A percentile compares a stretch with the other conserved stretches of the same genome.
These are phyloP conservation scores for Globisporangium abappressorium DNA, from an alignment of 352 stramenopile genomes.

Conservation along the genomic window DNA sequence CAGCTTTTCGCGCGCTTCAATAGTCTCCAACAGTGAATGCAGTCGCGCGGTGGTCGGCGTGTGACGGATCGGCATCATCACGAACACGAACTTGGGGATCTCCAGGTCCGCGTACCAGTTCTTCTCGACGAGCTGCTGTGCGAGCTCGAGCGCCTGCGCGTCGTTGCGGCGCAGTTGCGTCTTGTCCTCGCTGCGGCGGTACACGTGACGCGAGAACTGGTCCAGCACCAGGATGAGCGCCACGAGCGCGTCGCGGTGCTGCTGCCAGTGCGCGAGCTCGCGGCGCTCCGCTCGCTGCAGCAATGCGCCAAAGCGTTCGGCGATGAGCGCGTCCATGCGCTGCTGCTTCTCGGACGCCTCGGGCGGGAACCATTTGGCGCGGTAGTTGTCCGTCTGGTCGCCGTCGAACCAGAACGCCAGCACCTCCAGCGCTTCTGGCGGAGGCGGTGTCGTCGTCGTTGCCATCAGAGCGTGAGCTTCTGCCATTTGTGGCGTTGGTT, in stretches of 20 bases:
- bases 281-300: slow-evolving; percentile 16
- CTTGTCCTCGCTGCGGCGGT: slow-evolving; percentile 35
- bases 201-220: slow-evolving; percentile 84
- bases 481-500: background rate
- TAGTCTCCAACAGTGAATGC: slow-evolving; percentile 42
- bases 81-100: slow-evolving; percentile 68
- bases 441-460: background rate
- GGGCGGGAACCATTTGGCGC: slow-evolving; percentile 32
- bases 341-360: slow-evolving; percentile 25
- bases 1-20: slow-evolving; percentile 40
- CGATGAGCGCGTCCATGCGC: slow-evolving; percentile 21
- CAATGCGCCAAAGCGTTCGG: slow-evolving; percentile 13
- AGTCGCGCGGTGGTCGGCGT: slow-evolving; percentile 60
- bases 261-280: slow-evolving; percentile 51
- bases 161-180: slow-evolving; percentile 39
- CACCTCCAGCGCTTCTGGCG: slow-evolving; percentile 10
- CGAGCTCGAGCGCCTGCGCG: slow-evolving; percentile 38
- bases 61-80: slow-evolving; percentile 86
- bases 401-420: slow-evolving; percentile 31
- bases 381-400: slow-evolving; percentile 26
- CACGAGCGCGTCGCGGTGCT: slow-evolving; percentile 41
- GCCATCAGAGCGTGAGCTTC: background rate
- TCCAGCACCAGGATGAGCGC: slow-evolving; percentile 85
- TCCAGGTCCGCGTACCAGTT: slow-evolving; percentile 53
- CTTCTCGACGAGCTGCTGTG: slow-evolving; percentile 42